Conservation (phyloP, 192 early-diverging fungal species). For the Thoreauomyces humboldtii region DNA sequence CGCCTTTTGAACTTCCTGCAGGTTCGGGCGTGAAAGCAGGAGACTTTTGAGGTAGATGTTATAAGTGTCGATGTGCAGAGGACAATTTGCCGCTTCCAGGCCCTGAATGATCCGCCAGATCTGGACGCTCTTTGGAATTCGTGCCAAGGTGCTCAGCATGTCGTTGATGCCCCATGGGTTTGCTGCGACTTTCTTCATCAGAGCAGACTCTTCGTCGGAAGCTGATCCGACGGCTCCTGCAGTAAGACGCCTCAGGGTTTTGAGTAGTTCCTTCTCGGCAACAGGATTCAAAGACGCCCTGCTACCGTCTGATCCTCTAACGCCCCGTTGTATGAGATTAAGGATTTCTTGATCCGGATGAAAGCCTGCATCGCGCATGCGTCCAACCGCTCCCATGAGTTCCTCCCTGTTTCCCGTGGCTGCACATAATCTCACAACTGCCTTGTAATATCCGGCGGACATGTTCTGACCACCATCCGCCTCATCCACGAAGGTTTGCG, state of each 20-base stretch:
- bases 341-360: not conserved
- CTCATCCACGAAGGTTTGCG: too few relatives aligned
- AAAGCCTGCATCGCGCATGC: not conserved
- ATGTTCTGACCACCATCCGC: not conserved
- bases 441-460: not conserved
- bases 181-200: not conserved
- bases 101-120: not conserved
- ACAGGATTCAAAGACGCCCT: not conserved
- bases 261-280: too few relatives aligned
- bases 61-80: not conserved
- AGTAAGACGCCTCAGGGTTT: too few relatives aligned
- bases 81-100: not conserved
- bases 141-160: not conserved
- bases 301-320: too few relatives aligned
- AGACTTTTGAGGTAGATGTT: slow-evolving; percentile 11
- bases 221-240: too few relatives aligned
- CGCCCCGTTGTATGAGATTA: too few relatives aligned
- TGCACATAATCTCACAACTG: not conserved
- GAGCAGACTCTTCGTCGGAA: not conserved
- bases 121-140: not conserved
- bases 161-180: not conserved
- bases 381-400: not conserved
- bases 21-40: not conserved
- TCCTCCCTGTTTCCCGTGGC: not conserved
- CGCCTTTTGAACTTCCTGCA: not conserved